Percentiles rank a stretch among this genome's conserved stretches.
Evolutionary conservation across 306 rosid genomes (phyloP).

Genomic region (Ziziphus jujuba): DNA sequence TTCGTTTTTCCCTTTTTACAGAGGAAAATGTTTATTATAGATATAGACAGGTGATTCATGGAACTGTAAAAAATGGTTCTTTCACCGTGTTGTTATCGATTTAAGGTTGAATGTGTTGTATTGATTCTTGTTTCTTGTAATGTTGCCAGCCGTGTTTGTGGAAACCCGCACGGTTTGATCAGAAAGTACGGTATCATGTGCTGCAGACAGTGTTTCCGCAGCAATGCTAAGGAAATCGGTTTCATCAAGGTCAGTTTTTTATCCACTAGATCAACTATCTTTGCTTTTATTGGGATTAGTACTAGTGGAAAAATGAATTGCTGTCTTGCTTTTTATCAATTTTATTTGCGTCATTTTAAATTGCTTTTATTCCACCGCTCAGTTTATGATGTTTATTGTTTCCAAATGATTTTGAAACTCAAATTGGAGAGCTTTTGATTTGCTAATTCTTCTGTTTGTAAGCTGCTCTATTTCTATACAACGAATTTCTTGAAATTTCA

Average conservation of each 20-base stretch:
- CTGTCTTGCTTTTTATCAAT: not conserved
- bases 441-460: not conserved
- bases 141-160: slow-evolving; percentile 38
- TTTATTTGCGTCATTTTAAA: not conserved
- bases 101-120: not conserved
- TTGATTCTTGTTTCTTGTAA: not conserved
- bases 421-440: too few species aligned
- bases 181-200: slow-evolving; percentile 86
- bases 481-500: not conserved
- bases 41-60: too few species aligned
- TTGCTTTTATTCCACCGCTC: too few species aligned
- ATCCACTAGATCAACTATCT: not conserved
- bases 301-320: not conserved
- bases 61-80: too few species aligned
- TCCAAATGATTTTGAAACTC: not conserved
- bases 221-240: slow-evolving; percentile 87
- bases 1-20: too few species aligned
- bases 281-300: too few species aligned
- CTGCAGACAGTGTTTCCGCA: slow-evolving; percentile 83
- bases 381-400: too few species aligned
- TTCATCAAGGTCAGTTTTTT: slow-evolving; percentile 56
- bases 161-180: slow-evolving; percentile 72
- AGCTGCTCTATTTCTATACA: not conserved
- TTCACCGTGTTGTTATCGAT: too few species aligned
- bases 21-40: too few species aligned